These are phyloP conservation scores for Diplodia mutila DNA, from an alignment of 2,329 filamentous ascomycete species.

Conservation along the genomic window DNA sequence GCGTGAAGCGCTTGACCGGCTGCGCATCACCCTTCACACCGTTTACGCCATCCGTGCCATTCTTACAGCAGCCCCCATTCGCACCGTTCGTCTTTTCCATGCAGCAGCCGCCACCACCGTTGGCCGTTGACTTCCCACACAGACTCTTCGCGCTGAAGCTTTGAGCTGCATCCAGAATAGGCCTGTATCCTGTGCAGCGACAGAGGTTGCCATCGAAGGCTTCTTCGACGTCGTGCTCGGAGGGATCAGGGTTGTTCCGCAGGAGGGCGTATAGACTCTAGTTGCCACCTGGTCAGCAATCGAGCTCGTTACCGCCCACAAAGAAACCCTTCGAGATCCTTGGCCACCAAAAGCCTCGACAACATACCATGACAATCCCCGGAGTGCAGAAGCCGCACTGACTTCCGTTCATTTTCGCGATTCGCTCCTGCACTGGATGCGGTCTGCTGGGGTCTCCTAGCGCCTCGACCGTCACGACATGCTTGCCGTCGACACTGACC, in stretches of 20 bases:
- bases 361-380: slow-evolving; percentile 82
- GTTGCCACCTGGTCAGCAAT: neutral
- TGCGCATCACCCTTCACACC: slow-evolving; percentile 45
- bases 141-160: slow-evolving; percentile 71
- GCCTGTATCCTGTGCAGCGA: slow-evolving; percentile 91
- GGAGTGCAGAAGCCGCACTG: slow-evolving; percentile 97
- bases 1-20: slow-evolving; percentile 69
- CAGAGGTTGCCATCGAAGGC: slow-evolving; percentile 97
- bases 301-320: neutral
- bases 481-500: slow-evolving; percentile 92
- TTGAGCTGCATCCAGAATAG: slow-evolving; percentile 91
- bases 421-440: slow-evolving; percentile 87
- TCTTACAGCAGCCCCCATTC: slow-evolving; percentile 51
- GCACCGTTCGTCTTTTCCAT: slow-evolving; percentile 59
- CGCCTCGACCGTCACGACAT: slow-evolving; percentile 96
- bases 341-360: neutral
- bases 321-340: neutral
- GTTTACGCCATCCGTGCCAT: slow-evolving; percentile 41
- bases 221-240: slow-evolving; percentile 85
- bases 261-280: slow-evolving; percentile 89
- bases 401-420: slow-evolving; percentile 88
- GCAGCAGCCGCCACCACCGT: slow-evolving; percentile 71
- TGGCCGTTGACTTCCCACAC: slow-evolving; percentile 60
- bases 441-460: slow-evolving; percentile 87
- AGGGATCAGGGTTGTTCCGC: slow-evolving; percentile 78